Evolutionary conservation across 2,329 filamentous ascomycete species (phyloP).

Genomic region (Curvularia spicifera): DNA sequence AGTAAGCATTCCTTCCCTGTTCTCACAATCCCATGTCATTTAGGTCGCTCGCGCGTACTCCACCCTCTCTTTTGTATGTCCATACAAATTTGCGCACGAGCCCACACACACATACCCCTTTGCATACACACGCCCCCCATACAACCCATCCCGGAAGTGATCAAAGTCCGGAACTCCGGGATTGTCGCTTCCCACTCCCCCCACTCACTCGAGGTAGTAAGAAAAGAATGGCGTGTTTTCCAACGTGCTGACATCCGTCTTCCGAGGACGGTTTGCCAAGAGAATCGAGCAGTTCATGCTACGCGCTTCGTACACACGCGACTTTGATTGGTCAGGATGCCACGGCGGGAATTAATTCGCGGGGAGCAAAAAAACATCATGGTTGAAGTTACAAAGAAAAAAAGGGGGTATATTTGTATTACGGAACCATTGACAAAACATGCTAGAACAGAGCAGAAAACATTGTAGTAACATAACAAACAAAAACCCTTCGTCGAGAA

Average conservation of each 20-base stretch:
- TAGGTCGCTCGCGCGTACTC: no score
- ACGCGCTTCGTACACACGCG: not conserved
- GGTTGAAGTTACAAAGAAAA: not conserved
- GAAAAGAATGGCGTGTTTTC: conserved; percentile 4
- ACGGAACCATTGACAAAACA: not conserved
- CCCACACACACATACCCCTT: not conserved
- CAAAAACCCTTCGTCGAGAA: not conserved
- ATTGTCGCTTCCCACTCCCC: not conserved
- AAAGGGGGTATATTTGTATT: conserved; percentile 8
- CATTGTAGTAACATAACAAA: not conserved
- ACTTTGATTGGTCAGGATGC: not conserved
- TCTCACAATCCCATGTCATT: no score
- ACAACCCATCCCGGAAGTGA: not conserved
- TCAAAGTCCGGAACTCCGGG: conserved; percentile 13
- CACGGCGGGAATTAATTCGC: not conserved
- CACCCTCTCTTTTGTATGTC: no score
- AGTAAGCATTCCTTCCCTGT: no score
- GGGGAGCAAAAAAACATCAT: not conserved
- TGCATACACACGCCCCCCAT: not conserved
- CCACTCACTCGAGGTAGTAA: not conserved
- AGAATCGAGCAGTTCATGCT: not conserved
- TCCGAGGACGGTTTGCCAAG: not conserved
- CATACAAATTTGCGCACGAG: conserved; percentile 10
- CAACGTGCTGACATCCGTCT: not conserved
- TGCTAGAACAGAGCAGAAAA: not conserved